phyloP scores from a whole-genome alignment of 768 basidiomycete genomes.

The Leccinum rimulosum region DNA sequence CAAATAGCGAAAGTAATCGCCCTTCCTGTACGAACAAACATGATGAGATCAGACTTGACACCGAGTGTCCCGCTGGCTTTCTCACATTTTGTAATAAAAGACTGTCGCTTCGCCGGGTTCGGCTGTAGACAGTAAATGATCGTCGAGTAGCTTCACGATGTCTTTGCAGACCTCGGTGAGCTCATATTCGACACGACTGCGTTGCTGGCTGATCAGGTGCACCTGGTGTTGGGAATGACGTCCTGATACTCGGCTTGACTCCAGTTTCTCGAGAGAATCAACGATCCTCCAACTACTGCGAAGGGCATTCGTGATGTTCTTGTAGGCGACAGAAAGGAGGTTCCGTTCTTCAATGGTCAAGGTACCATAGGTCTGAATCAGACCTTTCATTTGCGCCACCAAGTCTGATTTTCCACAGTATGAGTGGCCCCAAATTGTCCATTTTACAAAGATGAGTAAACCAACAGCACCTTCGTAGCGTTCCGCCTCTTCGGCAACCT shows the following conservation, averaged over 20 bases:
- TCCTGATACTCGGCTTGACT: constrained; percentile 31
- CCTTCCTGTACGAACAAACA: constrained; percentile 51
- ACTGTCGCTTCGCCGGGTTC: constrained; percentile 79
- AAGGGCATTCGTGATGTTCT: constrained; percentile 82
- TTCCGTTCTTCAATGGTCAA: constrained; percentile 86
- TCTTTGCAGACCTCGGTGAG: constrained; percentile 77
- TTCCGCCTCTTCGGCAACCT: constrained; percentile 84
- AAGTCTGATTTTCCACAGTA: constrained; percentile 51
- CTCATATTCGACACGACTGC: constrained; percentile 74
- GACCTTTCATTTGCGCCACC: constrained; percentile 72
- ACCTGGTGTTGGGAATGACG: constrained; percentile 43
- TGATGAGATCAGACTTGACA: constrained; percentile 9
- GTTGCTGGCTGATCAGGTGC: constrained; percentile 67
- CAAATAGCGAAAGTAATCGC: constrained; percentile 89
- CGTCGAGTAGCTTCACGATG: constrained; percentile 67
- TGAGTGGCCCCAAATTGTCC: constrained; percentile 5
- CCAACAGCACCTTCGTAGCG: constrained; percentile 71
- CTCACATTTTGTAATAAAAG: constrained; percentile 88
- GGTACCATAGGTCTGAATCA: constrained; percentile 64
- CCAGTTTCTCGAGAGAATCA: constrained; percentile 71
- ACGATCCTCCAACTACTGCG: constrained; percentile 84
- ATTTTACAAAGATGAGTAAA: neutral
- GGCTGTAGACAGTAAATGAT: constrained; percentile 57
- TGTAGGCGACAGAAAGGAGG: constrained; percentile 86
- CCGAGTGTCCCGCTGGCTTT: constrained; percentile 1